These are phyloP conservation scores for Lactarius trivialis DNA, from an alignment of 768 basidiomycete genomes.

Conservation along the genomic window DNA sequence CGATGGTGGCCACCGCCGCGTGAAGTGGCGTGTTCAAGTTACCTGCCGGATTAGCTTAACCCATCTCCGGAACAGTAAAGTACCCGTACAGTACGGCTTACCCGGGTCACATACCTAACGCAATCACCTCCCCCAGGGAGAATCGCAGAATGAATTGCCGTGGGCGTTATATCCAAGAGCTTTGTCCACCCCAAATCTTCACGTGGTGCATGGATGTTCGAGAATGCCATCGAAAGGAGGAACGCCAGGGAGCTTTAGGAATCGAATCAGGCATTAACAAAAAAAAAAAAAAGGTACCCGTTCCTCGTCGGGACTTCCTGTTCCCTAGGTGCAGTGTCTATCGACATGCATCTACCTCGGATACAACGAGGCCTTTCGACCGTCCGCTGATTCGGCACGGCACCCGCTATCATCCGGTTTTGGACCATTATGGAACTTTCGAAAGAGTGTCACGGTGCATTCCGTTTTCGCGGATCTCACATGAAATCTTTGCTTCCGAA, in stretches of 20 bases:
- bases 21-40: background rate
- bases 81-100: background rate
- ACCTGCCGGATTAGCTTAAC: conserved; percentile 1
- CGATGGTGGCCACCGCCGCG: conserved; percentile 8
- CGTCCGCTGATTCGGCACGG: conserved; percentile 1
- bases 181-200: too few species aligned
- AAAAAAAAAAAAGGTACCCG: background rate
- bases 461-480: conserved; percentile 7
- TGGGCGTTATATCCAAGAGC: background rate
- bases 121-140: background rate
- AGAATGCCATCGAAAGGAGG: background rate
- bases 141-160: background rate
- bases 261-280: background rate
- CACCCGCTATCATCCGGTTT: background rate
- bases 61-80: background rate
- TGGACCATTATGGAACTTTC: background rate
- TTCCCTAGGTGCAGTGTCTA: background rate
- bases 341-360: background rate
- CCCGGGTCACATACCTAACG: background rate
- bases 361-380: conserved; percentile 14
- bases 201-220: background rate
- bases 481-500: background rate
- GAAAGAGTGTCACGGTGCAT: conserved; percentile 1
- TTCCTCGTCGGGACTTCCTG: background rate
- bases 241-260: background rate